Base-by-base conservation (phyloP, 2,329 filamentous ascomycete genomes). In the Alternaria arborescens region DNA sequence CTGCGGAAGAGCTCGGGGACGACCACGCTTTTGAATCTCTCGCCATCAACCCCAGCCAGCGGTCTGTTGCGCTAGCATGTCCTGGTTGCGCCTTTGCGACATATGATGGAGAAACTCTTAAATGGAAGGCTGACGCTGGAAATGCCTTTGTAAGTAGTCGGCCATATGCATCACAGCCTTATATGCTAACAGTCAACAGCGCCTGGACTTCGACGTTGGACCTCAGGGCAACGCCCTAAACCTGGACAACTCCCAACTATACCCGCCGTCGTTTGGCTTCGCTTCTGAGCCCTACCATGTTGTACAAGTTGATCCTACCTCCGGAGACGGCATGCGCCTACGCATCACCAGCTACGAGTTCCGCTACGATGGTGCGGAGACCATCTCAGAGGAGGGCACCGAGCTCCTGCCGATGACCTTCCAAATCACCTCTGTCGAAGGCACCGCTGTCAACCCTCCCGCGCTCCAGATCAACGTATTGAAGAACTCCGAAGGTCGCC, bases 391-490 rank as follows among this genome's bases (percentile, higher is more conserved):
- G 57, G 70, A 66, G 28, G 78, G 77, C 40, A 72, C 71, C 18
- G 77, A 80, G 55, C 71, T 80, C 7, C 69, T 80, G 6, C 76
- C 76, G n/a, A 75, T 80, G 71, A 73, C 68, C 3, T 70, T 80
- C 58, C 70, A 70, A 20, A 73, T 80, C 55, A 71, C 68, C 2
- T 71, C 75, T 1, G 69, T 80, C 50, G 78, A 78, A 54, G 70
- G 68, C 20, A 69, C 65, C 42, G 36, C 70, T 4, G 70, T 79
- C 54, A 55, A 71, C 34, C 72, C 74, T 24, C 76, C 77, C 6
- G 67, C 69, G 6, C 67, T 80, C 43, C 73, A 67, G 11, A 75
- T 80, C 67, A 77, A 77, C 60, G 62, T 79, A 1, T 69, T 79
- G 32, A 79, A 80, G 61, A 72, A 78, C 30, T 58, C 70, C 3